A percentile compares a stretch with the other conserved stretches of the same genome.
Evolutionary conservation across 306 rosid genomes (phyloP).

Genomic region (Lablab purpureus): DNA sequence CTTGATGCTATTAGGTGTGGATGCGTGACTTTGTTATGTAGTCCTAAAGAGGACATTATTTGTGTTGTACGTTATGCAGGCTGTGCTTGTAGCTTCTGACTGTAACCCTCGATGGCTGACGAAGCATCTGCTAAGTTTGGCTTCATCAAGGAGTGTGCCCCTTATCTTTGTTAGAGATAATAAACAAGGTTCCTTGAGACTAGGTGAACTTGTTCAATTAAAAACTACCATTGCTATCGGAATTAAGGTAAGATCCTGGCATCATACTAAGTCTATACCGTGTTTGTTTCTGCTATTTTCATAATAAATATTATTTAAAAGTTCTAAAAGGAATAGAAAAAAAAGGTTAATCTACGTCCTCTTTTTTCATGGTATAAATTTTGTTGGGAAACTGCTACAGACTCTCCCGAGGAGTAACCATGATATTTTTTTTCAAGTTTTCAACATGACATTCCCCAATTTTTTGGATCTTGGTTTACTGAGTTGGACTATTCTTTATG

Average conservation of each 20-base stretch:
- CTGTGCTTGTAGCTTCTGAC: conserved; percentile 74
- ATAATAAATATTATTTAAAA: neutral
- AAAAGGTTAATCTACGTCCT: neutral
- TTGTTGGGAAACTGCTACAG: neutral
- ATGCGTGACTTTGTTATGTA: neutral
- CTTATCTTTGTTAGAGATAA: conserved; percentile 68
- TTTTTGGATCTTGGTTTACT: neutral
- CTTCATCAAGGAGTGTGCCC: conserved; percentile 75
- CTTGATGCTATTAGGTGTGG: neutral
- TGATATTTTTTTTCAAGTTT: neutral
- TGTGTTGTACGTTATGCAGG: conserved; percentile 54
- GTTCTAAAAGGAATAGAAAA: neutral
- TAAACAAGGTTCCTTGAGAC: conserved; percentile 72
- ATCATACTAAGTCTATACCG: neutral
- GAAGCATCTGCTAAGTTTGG: conserved; percentile 78
- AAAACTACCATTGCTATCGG: conserved; percentile 92
- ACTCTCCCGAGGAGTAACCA: neutral
- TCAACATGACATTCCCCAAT: neutral
- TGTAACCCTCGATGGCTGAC: conserved; percentile 78
- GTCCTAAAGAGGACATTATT: conserved; percentile 6
- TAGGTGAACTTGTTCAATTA: conserved; percentile 74
- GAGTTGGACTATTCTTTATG: conserved; percentile 2
- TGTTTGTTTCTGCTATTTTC: neutral
- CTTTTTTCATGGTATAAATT: neutral
- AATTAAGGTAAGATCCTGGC: conserved; percentile 62